Evolutionary conservation across 257 asterid genomes (phyloP), one percentile per base, ranked within the genome.

Genomic region (Prunella vulgaris): DNA sequence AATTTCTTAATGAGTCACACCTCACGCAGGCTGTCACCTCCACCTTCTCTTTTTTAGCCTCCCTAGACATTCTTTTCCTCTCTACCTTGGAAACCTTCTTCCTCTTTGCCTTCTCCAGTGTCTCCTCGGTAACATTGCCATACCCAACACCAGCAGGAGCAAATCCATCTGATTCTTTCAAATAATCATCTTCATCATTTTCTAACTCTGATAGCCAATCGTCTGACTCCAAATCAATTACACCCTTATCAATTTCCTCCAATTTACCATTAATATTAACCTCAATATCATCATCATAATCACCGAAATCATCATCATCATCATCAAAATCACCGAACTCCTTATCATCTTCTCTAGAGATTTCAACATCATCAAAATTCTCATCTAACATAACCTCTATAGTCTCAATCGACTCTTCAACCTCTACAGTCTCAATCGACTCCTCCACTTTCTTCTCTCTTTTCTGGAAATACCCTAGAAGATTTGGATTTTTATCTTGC

Each of bases 1-100:
- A 93, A 63, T 89, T 84, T 73, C 97, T 85, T 28, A 93, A 78
- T 0, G 97, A 93, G 80, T 93, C 96, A 76, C 98, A 90, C 40
- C 97, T 84, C 0, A 96, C 98, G 35, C 97, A 90, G 27, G 90
- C 95, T 0, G 94, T 90, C 53, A 87, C 94, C 79, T 86, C 94
- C 68, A 83, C 99, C 66, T 74, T 78, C 77, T 77, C 88, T 44
- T 63, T 80, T 68, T 20, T 77, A 66, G 95, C 86, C 80, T 90
- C 94, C 68, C 95, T 80, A 3, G 82, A 84, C 68, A 81, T 54
- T 64, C 71, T 85, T 72, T 93, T 93, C 83, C 87, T 86, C 84
- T 93, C 96, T 0, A 96, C 66, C 77, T 90, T 93, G 0, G 98
- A 88, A 20, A 88, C 49, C 62, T 73, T 83, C 71, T 67, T 77